Conservation (phyloP, 768 basidiomycete species). For the Xerocomellus dryophilus region DNA sequence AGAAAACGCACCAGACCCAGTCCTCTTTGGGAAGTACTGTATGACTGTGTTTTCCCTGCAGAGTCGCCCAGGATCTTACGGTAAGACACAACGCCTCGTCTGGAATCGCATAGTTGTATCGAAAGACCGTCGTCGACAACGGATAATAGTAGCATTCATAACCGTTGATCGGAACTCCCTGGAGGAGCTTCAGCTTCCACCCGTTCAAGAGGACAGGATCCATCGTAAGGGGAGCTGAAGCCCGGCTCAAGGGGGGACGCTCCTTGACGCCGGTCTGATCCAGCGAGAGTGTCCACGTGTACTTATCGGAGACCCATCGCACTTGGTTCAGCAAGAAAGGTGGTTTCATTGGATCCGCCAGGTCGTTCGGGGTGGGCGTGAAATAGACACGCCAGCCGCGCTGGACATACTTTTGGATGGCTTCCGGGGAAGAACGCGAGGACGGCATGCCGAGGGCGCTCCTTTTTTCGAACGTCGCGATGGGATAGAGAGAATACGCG, state of each 20-base stretch:
- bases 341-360: not conserved
- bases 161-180: not conserved
- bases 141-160: not conserved
- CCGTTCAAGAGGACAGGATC: constrained; percentile 20
- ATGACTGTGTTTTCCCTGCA: too few relatives aligned
- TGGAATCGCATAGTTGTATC: constrained; percentile 25
- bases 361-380: constrained; percentile 1
- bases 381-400: constrained; percentile 33
- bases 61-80: too few relatives aligned
- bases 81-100: not conserved
- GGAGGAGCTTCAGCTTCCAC: constrained; percentile 5
- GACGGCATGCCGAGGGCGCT: constrained; percentile 21
- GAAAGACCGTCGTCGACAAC: constrained; percentile 21
- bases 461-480: constrained; percentile 38
- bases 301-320: constrained; percentile 33
- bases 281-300: constrained; percentile 33
- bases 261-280: constrained; percentile 15
- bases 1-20: too few relatives aligned
- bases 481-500: constrained; percentile 43
- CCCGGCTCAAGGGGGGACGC: constrained; percentile 9
- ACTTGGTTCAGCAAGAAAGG: constrained; percentile 19
- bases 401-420: constrained; percentile 33
- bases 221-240: constrained; percentile 12
- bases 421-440: constrained; percentile 1
- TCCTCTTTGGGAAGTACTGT: too few relatives aligned